phyloP scores from a whole-genome alignment of 495 filamentous ascomycete species.

The Neurospora africana region DNA sequence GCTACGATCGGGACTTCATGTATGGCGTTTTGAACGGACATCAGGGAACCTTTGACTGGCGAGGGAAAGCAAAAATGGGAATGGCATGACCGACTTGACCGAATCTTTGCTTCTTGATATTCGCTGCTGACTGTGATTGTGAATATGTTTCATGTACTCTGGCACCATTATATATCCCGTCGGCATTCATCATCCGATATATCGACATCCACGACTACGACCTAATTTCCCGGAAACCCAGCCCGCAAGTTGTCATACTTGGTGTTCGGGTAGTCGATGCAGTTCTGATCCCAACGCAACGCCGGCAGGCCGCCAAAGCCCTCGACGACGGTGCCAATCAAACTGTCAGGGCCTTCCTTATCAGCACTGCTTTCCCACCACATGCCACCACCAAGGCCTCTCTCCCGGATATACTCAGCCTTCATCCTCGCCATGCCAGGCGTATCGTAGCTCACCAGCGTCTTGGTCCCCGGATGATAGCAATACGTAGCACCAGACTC shows the following conservation, averaged over 20 bases:
- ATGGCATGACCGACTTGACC: conserved; percentile 12
- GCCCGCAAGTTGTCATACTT: conserved; percentile 72
- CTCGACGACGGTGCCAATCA: conserved; percentile 61
- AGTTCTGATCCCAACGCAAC: conserved; percentile 56
- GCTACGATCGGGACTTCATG: conserved; percentile 17
- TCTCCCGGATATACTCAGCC: conserved; percentile 53
- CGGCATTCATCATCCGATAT: neutral
- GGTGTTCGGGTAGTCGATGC: conserved; percentile 57
- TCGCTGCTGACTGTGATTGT: neutral
- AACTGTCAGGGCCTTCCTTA: conserved; percentile 51
- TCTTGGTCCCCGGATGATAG: conserved; percentile 48
- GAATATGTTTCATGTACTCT: neutral
- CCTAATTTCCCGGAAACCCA: conserved; percentile 39
- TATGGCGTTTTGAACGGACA: conserved; percentile 26
- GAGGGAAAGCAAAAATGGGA: conserved; percentile 27
- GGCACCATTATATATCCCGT: neutral
- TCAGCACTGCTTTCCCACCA: conserved; percentile 95
- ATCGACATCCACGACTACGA: neutral
- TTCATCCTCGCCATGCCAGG: conserved; percentile 55
- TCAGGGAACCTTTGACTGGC: conserved; percentile 21
- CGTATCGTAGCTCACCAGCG: conserved; percentile 75
- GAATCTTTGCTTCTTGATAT: neutral
- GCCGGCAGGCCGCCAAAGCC: conserved; percentile 38
- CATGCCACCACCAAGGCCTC: conserved; percentile 75
- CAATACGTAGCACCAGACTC: conserved; percentile 59